Evolutionary conservation across 2,329 filamentous ascomycete genomes (phyloP).

Genomic region (Phialophora chinensis): DNA sequence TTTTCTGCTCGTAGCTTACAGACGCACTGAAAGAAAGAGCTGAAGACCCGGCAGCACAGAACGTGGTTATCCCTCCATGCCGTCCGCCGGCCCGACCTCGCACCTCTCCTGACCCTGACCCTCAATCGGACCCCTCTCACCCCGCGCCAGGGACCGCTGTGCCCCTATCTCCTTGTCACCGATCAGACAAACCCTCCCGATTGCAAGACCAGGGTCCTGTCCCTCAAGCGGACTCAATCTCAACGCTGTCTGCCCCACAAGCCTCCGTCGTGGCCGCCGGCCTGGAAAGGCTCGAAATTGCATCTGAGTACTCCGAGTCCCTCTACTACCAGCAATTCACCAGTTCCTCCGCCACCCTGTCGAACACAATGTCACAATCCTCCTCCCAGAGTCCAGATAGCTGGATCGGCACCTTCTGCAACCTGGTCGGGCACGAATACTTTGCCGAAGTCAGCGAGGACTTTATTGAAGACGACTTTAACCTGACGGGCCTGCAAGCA

Average conservation of each 20-base stretch:
- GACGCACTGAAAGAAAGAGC: neutral
- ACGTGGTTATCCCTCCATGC: conserved; percentile 13
- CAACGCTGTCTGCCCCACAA: conserved; percentile 52
- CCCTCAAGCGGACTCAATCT: neutral
- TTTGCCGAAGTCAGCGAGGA: conserved; percentile 99
- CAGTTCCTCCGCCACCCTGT: conserved; percentile 36
- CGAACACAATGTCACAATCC: conserved; percentile 57
- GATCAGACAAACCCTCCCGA: neutral
- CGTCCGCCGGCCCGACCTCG: neutral
- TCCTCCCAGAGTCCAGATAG: conserved; percentile 73
- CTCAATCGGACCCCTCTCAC: conserved; percentile 9
- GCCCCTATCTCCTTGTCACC: conserved; percentile 4
- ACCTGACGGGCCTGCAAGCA: conserved; percentile 90
- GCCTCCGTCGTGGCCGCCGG: conserved; percentile 54
- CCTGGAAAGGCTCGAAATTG: conserved; percentile 55
- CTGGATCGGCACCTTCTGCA: conserved; percentile 98
- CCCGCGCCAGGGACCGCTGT: conserved; percentile 11
- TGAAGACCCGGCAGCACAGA: neutral
- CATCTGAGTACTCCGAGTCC: conserved; percentile 34
- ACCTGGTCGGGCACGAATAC: conserved; percentile 93
- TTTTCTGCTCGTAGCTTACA: neutral
- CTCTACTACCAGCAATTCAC: conserved; percentile 37
- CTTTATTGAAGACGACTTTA: conserved; percentile 99
- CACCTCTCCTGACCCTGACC: conserved; percentile 19
- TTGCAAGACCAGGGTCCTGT: neutral